Evolutionary conservation across 164 flowering plant genomes (phyloP).

Genomic region (Pachysandra terminalis): DNA sequence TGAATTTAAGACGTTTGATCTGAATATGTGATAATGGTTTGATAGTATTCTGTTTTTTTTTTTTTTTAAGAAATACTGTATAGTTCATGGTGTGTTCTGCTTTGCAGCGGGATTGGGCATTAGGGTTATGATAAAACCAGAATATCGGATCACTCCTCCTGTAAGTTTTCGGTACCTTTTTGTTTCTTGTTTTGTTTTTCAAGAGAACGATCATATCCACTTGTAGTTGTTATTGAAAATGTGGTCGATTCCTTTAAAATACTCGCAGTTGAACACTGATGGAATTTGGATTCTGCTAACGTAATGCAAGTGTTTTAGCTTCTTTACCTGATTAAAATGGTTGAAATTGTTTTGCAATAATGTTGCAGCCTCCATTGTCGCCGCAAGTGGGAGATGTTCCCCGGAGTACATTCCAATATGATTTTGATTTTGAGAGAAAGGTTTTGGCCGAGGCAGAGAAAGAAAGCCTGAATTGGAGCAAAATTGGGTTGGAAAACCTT

Average conservation of each 20-base stretch:
- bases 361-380: constrained; percentile 64
- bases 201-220: too few relatives aligned
- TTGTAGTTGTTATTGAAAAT: background rate
- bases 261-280: too few relatives aligned
- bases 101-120: constrained; percentile 74
- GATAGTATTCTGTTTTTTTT: background rate
- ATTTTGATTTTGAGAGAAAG: constrained; percentile 80
- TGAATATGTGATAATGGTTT: too few relatives aligned
- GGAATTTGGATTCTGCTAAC: too few relatives aligned
- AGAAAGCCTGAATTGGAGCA: constrained; percentile 71
- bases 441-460: constrained; percentile 80
- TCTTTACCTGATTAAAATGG: too few relatives aligned
- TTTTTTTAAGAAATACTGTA: constrained; percentile 3
- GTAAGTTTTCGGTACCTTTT: constrained; percentile 31
- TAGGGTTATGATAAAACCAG: constrained; percentile 70
- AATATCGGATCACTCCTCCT: constrained; percentile 75
- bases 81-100: constrained; percentile 5
- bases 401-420: constrained; percentile 75
- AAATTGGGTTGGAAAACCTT: constrained; percentile 51
- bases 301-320: too few relatives aligned
- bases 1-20: background rate
- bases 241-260: background rate
- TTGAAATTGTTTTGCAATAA: background rate
- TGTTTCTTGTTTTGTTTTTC: background rate
- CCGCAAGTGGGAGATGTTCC: constrained; percentile 74